These are phyloP conservation scores for Penicillium egyptiacum DNA, from an alignment of 495 filamentous ascomycete genomes.

Conservation along the genomic window DNA sequence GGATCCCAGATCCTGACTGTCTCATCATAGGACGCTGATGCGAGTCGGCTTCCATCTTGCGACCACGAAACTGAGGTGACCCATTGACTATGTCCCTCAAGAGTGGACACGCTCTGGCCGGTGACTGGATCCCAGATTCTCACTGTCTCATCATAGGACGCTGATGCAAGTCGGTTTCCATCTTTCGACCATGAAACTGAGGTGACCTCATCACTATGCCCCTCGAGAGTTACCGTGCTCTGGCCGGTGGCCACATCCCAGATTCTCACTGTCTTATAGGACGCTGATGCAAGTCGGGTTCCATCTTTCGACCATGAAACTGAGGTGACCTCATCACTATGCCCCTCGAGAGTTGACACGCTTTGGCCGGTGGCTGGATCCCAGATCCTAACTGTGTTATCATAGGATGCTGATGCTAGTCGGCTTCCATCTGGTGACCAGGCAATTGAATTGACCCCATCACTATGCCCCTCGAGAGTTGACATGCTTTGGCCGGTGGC, in stretches of 20 bases:
- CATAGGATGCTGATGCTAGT: slow-evolving; percentile 13
- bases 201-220: slow-evolving; percentile 13
- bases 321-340: neutral
- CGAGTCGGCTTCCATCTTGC: slow-evolving; percentile 12
- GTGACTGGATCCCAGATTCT: slow-evolving; percentile 11
- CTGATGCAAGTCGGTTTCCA: slow-evolving; percentile 16
- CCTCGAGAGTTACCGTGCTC: slow-evolving; percentile 31
- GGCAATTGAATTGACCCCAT: slow-evolving; percentile 16
- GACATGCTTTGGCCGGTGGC: slow-evolving; percentile 58
- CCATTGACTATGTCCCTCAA: slow-evolving; percentile 4
- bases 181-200: slow-evolving; percentile 26
- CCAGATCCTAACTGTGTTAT: slow-evolving; percentile 17
- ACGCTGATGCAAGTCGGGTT: slow-evolving; percentile 16
- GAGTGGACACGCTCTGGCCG: neutral
- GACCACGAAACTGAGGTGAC: neutral
- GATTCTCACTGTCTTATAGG: slow-evolving; percentile 16
- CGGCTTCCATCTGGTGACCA: slow-evolving; percentile 23
- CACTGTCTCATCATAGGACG: slow-evolving; percentile 9
- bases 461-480: slow-evolving; percentile 17
- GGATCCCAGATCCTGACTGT: slow-evolving; percentile 17
- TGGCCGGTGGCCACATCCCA: slow-evolving; percentile 65
- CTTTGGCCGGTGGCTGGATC: neutral
- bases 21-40: slow-evolving; percentile 8
- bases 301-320: slow-evolving; percentile 11
- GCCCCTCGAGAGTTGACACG: slow-evolving; percentile 9